Conservation (phyloP, 305 asterid species). For the Striga hermonthica region DNA sequence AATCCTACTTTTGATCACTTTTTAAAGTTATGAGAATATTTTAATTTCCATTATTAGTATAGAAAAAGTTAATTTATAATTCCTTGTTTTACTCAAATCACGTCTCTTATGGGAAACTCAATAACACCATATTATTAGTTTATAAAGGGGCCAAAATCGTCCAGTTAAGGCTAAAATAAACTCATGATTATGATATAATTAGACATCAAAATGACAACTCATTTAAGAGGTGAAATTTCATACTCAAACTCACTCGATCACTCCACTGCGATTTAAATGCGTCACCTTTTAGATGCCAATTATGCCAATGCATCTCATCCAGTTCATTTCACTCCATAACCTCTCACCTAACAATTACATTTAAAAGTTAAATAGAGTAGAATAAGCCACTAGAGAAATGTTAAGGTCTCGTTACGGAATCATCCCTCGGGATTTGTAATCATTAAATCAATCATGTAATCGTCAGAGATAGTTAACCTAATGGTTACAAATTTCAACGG, state of each 20-base stretch:
- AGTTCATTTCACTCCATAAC: conserved; percentile 23
- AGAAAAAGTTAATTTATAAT: no score
- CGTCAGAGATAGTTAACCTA: no score
- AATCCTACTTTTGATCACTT: no score
- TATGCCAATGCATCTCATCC: conserved; percentile 38
- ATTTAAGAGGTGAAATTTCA: conserved; percentile 44
- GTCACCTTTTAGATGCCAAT: conserved; percentile 41
- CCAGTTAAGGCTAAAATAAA: neutral
- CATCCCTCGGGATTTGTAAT: no score
- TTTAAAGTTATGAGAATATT: no score
- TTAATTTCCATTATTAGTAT: no score
- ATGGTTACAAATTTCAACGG: neutral
- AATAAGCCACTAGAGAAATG: no score
- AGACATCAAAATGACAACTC: conserved; percentile 33
- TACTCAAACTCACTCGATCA: conserved; percentile 40
- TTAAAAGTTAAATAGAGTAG: neutral
- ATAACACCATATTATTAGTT: no score
- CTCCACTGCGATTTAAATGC: conserved; percentile 46
- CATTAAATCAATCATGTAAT: no score
- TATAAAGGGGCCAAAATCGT: neutral
- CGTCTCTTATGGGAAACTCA: no score
- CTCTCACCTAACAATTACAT: conserved; percentile 28
- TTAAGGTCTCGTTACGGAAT: no score
- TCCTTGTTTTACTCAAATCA: no score
- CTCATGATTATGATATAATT: conserved; percentile 29